Percentiles rank a stretch among this genome's conserved stretches.
These are phyloP conservation scores for Leccinum imitatum DNA, from an alignment of 768 basidiomycete species.

Conservation along the genomic window DNA sequence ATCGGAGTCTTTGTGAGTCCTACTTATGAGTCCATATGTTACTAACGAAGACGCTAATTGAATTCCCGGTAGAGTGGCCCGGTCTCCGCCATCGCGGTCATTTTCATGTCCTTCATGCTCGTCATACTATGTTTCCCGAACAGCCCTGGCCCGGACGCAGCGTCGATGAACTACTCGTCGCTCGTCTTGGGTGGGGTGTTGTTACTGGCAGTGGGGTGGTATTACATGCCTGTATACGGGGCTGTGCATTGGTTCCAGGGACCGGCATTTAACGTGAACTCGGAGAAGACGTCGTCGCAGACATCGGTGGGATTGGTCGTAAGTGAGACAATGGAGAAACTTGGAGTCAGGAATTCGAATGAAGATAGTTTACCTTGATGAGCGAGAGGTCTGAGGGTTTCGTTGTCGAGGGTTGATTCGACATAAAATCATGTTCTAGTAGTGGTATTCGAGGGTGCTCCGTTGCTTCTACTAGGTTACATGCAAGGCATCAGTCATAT, in stretches of 20 bases:
- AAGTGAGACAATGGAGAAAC: not conserved
- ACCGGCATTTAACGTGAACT: slow-evolving; percentile 46
- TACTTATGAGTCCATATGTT: too few species aligned
- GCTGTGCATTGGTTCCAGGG: slow-evolving; percentile 71
- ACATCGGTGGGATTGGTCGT: not conserved
- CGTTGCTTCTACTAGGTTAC: too few species aligned
- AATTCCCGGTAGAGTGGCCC: slow-evolving; percentile 44
- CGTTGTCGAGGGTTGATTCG: too few species aligned
- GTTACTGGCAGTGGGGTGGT: slow-evolving; percentile 55
- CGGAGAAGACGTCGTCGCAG: not conserved
- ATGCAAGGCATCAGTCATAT: too few species aligned
- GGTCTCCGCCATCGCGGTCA: slow-evolving; percentile 50
- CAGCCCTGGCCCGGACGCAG: slow-evolving; percentile 41
- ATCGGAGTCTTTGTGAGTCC: slow-evolving; percentile 38
- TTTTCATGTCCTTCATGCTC: slow-evolving; percentile 64
- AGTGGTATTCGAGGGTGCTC: too few species aligned
- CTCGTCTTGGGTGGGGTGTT: slow-evolving; percentile 63
- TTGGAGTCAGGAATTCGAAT: not conserved
- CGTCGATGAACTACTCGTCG: slow-evolving; percentile 69
- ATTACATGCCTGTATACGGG: slow-evolving; percentile 67
- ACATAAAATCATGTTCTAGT: too few species aligned
- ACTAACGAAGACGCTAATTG: not conserved
- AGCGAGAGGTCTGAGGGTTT: not conserved
- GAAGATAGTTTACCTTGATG: not conserved
- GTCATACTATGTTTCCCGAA: slow-evolving; percentile 63